Evolutionary conservation across 2,329 filamentous ascomycete genomes (phyloP).

Genomic region (Dissoconium aciculare): DNA sequence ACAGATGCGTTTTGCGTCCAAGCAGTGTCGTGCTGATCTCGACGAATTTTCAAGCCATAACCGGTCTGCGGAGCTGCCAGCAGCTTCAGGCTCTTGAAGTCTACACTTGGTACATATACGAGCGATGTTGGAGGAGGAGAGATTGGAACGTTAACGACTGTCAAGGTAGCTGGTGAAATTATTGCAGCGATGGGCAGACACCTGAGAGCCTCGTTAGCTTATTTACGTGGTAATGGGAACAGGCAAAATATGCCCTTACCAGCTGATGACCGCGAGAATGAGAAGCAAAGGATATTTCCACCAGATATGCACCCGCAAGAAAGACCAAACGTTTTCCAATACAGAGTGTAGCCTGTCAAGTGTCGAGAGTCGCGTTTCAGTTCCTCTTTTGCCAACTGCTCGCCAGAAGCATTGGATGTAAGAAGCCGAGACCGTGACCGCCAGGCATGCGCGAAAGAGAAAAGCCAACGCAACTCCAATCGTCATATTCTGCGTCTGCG

Average conservation of each 20-base stretch:
- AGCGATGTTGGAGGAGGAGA: constrained; percentile 1
- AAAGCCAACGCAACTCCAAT: constrained; percentile 7
- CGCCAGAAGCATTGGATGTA: constrained; percentile 5
- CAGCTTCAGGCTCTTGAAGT: constrained; percentile 4
- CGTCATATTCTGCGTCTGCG: constrained; percentile 4
- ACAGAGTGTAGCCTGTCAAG: constrained; percentile 1
- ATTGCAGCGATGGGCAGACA: constrained; percentile 1
- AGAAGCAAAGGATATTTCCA: constrained; percentile 1
- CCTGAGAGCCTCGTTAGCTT: too few species aligned
- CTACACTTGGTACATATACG: constrained; percentile 1
- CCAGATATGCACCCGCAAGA: not conserved
- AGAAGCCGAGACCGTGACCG: constrained; percentile 2
- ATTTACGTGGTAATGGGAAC: too few species aligned
- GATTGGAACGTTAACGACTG: constrained; percentile 2
- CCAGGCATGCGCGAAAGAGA: constrained; percentile 4
- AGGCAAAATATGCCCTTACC: too few species aligned
- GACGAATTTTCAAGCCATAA: too few species aligned
- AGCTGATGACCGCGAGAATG: not conserved
- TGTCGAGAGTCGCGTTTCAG: not conserved
- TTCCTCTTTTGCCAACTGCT: not conserved
- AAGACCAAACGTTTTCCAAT: constrained; percentile 1
- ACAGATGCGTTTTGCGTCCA: constrained; percentile 1
- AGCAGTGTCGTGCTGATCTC: too few species aligned
- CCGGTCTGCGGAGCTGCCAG: constrained; percentile 1
- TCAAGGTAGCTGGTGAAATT: constrained; percentile 4